These are phyloP conservation scores for Diaporthe helianthi DNA, from an alignment of 2,329 filamentous ascomycete genomes.

Conservation along the genomic window DNA sequence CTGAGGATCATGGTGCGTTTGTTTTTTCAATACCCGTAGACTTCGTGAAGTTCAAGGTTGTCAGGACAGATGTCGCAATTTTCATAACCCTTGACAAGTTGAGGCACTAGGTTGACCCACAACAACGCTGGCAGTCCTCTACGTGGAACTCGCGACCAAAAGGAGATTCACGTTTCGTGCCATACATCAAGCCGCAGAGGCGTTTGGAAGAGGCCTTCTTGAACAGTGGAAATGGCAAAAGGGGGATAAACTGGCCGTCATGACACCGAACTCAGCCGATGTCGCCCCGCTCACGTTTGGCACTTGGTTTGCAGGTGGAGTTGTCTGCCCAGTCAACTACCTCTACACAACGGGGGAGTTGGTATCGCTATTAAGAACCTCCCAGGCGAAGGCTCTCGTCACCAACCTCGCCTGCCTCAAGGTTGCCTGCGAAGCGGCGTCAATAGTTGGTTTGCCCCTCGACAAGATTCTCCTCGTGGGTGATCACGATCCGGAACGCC, in stretches of 20 bases:
- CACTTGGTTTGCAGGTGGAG: background rate
- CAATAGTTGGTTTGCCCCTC: background rate
- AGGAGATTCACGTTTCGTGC: background rate
- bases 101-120: background rate
- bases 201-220: background rate
- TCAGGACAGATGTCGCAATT: background rate
- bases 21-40: too few relatives aligned
- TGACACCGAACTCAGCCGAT: background rate
- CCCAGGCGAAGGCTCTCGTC: background rate
- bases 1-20: conserved; percentile 4
- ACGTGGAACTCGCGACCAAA: background rate
- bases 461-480: background rate
- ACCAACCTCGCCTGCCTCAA: background rate
- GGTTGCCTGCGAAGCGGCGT: conserved; percentile 2
- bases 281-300: background rate
- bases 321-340: background rate
- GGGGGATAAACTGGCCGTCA: background rate
- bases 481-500: background rate
- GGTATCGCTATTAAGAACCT: background rate
- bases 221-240: background rate
- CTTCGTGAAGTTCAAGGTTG: too few relatives aligned
- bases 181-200: background rate
- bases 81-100: too few relatives aligned
- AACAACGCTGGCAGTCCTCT: conserved; percentile 3
- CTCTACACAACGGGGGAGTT: background rate